Percentiles rank a stretch among this genome's conserved stretches.
Evolutionary conservation across 2,329 filamentous ascomycete genomes (phyloP).

Genomic region (Neospermospora avenae): DNA sequence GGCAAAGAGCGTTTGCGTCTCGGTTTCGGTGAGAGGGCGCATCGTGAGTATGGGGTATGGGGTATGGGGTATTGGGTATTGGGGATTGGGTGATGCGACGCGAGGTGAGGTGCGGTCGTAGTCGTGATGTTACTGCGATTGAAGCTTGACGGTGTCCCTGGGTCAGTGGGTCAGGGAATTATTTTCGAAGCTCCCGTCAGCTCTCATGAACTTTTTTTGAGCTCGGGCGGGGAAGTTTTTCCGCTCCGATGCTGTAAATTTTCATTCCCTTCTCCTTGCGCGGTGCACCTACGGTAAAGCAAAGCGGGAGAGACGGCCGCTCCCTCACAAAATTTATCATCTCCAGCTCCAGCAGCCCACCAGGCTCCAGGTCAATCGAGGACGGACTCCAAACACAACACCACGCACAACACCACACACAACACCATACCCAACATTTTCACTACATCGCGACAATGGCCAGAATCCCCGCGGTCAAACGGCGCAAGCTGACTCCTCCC

Average conservation of each 20-base stretch:
- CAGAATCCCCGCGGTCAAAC: constrained; percentile 43
- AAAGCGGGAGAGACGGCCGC: constrained; percentile 29
- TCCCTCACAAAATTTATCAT: constrained; percentile 12
- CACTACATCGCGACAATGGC: constrained; percentile 29
- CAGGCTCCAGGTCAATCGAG: too few relatives aligned
- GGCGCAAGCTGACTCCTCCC: constrained; percentile 56
- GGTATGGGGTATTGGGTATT: too few relatives aligned
- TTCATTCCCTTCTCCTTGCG: too few relatives aligned
- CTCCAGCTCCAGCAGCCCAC: too few relatives aligned
- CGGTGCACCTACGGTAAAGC: too few relatives aligned
- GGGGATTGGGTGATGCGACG: too few relatives aligned
- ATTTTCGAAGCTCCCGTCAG: background rate
- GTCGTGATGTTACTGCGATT: background rate
- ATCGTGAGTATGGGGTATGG: constrained; percentile 44
- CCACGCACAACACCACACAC: background rate
- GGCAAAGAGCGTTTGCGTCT: constrained; percentile 81
- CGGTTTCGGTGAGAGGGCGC: constrained; percentile 76
- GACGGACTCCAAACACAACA: background rate
- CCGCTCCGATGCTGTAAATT: constrained; percentile 17
- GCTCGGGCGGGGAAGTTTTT: constrained; percentile 30
- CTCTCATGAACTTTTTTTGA: constrained; percentile 6
- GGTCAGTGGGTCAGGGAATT: too few relatives aligned
- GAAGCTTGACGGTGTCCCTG: background rate
- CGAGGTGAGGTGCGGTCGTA: too few relatives aligned
- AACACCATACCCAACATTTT: background rate